These are phyloP conservation scores for Penicillium sp. DNA, from an alignment of 2,329 filamentous ascomycete species.

Conservation along the genomic window DNA sequence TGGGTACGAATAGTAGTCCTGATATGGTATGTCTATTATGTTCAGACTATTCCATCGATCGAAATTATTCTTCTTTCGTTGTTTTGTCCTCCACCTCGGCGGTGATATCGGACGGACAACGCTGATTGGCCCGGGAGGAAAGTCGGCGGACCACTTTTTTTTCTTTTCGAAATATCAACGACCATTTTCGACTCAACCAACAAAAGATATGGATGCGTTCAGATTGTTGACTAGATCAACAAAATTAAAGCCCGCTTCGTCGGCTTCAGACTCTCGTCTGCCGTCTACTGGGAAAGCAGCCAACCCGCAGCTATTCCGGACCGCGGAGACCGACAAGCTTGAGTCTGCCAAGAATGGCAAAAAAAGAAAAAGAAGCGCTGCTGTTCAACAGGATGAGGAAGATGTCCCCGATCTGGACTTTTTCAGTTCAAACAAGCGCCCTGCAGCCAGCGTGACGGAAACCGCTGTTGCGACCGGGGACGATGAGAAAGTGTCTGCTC, in stretches of 20 bases:
- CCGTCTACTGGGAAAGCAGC: conserved; percentile 44
- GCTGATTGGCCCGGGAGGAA: conserved; percentile 38
- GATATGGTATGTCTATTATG: neutral
- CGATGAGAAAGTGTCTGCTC: conserved; percentile 15
- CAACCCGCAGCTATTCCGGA: conserved; percentile 41
- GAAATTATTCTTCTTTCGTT: neutral
- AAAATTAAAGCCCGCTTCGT: conserved; percentile 39
- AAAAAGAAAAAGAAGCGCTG: conserved; percentile 41
- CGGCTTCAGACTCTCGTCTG: conserved; percentile 32
- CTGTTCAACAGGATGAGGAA: conserved; percentile 23
- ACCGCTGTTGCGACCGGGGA: conserved; percentile 18
- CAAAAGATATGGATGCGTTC: conserved; percentile 47
- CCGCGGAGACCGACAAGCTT: conserved; percentile 31
- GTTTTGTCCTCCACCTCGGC: neutral
- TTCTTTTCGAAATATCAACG: conserved; percentile 24
- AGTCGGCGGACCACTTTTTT: conserved; percentile 30
- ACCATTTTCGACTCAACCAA: conserved; percentile 10
- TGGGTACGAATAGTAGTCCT: neutral
- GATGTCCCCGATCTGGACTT: conserved; percentile 37
- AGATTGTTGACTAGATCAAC: conserved; percentile 47
- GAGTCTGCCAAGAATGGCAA: conserved; percentile 30
- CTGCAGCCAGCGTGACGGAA: conserved; percentile 20
- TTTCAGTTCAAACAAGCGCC: conserved; percentile 35
- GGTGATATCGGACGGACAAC: neutral
- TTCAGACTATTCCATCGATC: neutral